phyloP scores from a whole-genome alignment of 176 grass and related monocot genomes.

The Stipa capillata region DNA sequence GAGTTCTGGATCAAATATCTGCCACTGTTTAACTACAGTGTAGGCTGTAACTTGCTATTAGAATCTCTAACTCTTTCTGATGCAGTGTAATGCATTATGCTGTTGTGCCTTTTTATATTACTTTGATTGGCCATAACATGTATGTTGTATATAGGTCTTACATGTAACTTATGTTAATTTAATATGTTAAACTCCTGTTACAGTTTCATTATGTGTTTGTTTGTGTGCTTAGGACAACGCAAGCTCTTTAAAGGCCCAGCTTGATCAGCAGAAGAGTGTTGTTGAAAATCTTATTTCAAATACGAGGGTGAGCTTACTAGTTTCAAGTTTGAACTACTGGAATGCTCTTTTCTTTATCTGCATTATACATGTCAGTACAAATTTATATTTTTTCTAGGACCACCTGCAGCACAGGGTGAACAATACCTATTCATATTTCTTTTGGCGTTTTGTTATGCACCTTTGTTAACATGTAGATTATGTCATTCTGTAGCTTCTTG shows the following conservation, averaged over 20 bases:
- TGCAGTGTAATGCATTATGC: background rate
- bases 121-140: background rate
- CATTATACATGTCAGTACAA: background rate
- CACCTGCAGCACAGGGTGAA: background rate
- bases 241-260: slow-evolving; percentile 75
- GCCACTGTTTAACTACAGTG: background rate
- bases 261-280: slow-evolving; percentile 90
- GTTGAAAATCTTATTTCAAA: slow-evolving; percentile 95
- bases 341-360: background rate
- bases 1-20: background rate
- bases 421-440: background rate
- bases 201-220: background rate
- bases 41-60: background rate
- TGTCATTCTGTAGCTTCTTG: slow-evolving; percentile 64
- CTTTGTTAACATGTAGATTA: slow-evolving; percentile 4
- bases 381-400: background rate
- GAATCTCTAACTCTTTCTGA: background rate
- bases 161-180: background rate
- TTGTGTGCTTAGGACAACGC: slow-evolving; percentile 76
- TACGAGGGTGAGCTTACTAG: slow-evolving; percentile 57
- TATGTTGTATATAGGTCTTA: background rate
- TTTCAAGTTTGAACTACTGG: background rate
- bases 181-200: slow-evolving; percentile 18
- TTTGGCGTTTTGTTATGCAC: background rate
- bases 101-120: background rate